Evolutionary conservation across 2,329 filamentous ascomycete genomes (phyloP).

Genomic region (Domatiomyces globalis): DNA sequence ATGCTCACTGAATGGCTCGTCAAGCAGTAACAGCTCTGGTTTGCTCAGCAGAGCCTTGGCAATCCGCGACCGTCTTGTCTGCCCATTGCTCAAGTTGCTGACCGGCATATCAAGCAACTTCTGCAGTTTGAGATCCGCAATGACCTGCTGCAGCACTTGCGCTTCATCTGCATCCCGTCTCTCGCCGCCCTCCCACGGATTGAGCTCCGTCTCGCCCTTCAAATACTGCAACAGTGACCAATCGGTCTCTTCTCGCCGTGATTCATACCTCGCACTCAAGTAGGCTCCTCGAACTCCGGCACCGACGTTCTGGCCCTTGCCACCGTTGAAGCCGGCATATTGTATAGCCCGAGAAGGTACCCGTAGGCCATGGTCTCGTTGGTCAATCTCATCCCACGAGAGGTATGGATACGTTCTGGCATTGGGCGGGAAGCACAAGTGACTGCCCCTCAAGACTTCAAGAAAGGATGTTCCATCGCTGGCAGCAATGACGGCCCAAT

Average conservation of each 20-base stretch:
- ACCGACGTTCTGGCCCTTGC: constrained; percentile 43
- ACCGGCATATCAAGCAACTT: constrained; percentile 67
- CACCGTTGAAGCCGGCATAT: constrained; percentile 81
- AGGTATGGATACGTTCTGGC: constrained; percentile 70
- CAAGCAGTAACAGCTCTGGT: constrained; percentile 70
- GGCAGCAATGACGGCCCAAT: constrained; percentile 76
- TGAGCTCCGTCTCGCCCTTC: constrained; percentile 67
- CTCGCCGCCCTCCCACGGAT: constrained; percentile 45
- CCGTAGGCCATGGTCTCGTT: constrained; percentile 38
- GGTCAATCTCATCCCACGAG: constrained; percentile 44
- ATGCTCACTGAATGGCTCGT: constrained; percentile 63
- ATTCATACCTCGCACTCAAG: constrained; percentile 81
- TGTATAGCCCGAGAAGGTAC: constrained; percentile 56
- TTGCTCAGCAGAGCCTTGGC: constrained; percentile 66
- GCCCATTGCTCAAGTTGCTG: constrained; percentile 82
- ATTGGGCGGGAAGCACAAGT: constrained; percentile 60
- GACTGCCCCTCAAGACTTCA: constrained; percentile 59
- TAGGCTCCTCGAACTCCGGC: constrained; percentile 53
- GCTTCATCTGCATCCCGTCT: constrained; percentile 8
- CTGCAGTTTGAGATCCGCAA: constrained; percentile 54
- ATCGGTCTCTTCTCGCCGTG: constrained; percentile 69
- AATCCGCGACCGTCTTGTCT: constrained; percentile 74
- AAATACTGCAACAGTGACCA: constrained; percentile 73
- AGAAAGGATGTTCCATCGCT: constrained; percentile 72
- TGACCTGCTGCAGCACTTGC: constrained; percentile 45